A percentile compares a stretch with the other conserved stretches of the same genome.
phyloP scores from a whole-genome alignment of 1,139 yeast species.

The Lodderomyces metapsilosis region DNA sequence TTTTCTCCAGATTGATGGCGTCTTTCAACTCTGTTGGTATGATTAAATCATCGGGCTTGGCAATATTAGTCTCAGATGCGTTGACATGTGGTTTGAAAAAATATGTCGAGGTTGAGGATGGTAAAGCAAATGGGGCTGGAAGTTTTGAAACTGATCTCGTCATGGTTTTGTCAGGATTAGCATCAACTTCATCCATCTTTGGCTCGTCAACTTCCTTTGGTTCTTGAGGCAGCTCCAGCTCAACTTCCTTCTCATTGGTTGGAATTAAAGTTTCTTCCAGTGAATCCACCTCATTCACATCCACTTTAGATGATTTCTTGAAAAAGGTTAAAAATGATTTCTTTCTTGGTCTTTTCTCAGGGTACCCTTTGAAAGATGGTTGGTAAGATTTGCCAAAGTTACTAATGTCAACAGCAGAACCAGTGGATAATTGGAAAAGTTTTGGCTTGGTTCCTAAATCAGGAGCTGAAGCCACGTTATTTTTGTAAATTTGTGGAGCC shows the following conservation, averaged over 20 bases:
- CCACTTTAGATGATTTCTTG: conserved; percentile 18
- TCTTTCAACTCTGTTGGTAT: conserved; percentile 41
- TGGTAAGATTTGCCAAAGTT: conserved; percentile 43
- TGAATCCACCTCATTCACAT: background rate
- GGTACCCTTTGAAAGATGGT: conserved; percentile 30
- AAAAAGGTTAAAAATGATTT: conserved; percentile 20
- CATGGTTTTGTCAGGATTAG: conserved; percentile 6
- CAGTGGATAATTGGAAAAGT: conserved; percentile 31
- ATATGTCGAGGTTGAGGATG: conserved; percentile 43
- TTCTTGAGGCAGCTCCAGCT: background rate
- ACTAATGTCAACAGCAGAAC: conserved; percentile 41
- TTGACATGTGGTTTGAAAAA: conserved; percentile 35
- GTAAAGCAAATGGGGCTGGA: conserved; percentile 46
- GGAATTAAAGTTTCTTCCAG: background rate
- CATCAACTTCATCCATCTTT: background rate
- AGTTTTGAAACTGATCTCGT: conserved; percentile 18
- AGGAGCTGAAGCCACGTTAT: conserved; percentile 23
- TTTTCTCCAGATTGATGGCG: conserved; percentile 37
- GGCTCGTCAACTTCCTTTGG: background rate
- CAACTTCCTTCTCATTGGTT: conserved; percentile 1
- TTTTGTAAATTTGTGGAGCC: background rate
- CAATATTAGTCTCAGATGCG: conserved; percentile 12
- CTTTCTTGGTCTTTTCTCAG: conserved; percentile 14
- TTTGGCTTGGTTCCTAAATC: conserved; percentile 17
- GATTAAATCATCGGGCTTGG: conserved; percentile 19